A percentile compares a stretch with the other conserved stretches of the same genome.
phyloP scores from a whole-genome alignment of 257 asterid species.

The Catharanthus roseus region DNA sequence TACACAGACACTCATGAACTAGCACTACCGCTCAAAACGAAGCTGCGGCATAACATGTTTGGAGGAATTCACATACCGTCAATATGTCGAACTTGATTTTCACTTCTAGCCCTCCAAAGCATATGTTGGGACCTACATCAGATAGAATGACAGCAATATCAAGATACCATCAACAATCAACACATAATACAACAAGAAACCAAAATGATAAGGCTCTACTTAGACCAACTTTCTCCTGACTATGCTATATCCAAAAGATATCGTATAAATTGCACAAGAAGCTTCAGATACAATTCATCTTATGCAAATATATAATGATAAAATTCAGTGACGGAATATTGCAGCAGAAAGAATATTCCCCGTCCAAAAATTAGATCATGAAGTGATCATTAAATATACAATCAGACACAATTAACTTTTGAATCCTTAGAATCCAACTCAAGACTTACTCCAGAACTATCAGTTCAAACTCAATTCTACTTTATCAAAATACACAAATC shows the following conservation, averaged over 20 bases:
- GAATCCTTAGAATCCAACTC: not conserved
- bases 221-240: not conserved
- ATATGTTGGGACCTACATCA: slow-evolving; percentile 58
- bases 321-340: not conserved
- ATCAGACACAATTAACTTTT: not conserved
- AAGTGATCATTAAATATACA: not conserved
- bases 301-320: not conserved
- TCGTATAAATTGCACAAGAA: not conserved
- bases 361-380: not conserved
- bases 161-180: slow-evolving; percentile 7
- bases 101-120: slow-evolving; percentile 66
- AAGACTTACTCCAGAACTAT: not conserved
- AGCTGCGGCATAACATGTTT: not conserved
- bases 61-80: slow-evolving; percentile 17
- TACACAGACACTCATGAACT: not conserved
- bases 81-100: slow-evolving; percentile 15
- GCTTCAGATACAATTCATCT: not conserved
- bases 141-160: slow-evolving; percentile 13
- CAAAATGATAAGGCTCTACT: not conserved
- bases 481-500: not conserved
- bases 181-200: not conserved
- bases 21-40: not conserved
- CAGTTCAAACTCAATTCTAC: not conserved
- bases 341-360: not conserved
- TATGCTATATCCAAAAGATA: not conserved